Evolutionary conservation across 2,329 filamentous ascomycete species (phyloP).

Genomic region (Aspergillus sp.): DNA sequence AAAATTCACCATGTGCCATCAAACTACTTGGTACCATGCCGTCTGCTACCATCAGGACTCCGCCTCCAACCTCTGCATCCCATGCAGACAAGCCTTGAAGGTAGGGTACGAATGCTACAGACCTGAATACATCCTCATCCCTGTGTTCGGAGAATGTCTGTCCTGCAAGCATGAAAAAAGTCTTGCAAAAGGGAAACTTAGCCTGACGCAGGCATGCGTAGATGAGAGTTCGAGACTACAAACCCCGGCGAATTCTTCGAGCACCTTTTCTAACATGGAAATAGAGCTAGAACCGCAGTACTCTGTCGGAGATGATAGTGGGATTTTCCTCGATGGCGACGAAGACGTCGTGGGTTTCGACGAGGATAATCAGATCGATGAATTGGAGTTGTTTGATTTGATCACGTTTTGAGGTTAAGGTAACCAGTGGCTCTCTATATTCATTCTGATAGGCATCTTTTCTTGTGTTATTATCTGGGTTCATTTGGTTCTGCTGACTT

Average conservation of each 20-base stretch:
- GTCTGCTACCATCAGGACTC: slow-evolving; percentile 14
- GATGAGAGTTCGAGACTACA: not conserved
- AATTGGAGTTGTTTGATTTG: slow-evolving; percentile 10
- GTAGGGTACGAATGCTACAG: slow-evolving; percentile 11
- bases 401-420: slow-evolving; percentile 10
- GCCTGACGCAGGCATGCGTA: not conserved
- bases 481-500: not conserved
- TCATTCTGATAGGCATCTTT: not conserved
- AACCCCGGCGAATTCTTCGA: not conserved
- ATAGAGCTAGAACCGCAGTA: not conserved
- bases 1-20: slow-evolving; percentile 16
- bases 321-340: slow-evolving; percentile 2
- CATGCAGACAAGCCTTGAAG: slow-evolving; percentile 10
- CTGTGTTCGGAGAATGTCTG: slow-evolving; percentile 10
- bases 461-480: not conserved
- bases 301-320: not conserved
- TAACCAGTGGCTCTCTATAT: not conserved
- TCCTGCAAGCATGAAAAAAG: slow-evolving; percentile 4
- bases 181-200: not conserved
- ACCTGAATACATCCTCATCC: slow-evolving; percentile 5
- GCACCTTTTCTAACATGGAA: not conserved
- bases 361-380: slow-evolving; percentile 3
- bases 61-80: slow-evolving; percentile 7
- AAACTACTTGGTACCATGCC: slow-evolving; percentile 17
- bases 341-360: not conserved